Evolutionary conservation across 306 rosid genomes (phyloP).

Genomic region (Purshia tridentata): DNA sequence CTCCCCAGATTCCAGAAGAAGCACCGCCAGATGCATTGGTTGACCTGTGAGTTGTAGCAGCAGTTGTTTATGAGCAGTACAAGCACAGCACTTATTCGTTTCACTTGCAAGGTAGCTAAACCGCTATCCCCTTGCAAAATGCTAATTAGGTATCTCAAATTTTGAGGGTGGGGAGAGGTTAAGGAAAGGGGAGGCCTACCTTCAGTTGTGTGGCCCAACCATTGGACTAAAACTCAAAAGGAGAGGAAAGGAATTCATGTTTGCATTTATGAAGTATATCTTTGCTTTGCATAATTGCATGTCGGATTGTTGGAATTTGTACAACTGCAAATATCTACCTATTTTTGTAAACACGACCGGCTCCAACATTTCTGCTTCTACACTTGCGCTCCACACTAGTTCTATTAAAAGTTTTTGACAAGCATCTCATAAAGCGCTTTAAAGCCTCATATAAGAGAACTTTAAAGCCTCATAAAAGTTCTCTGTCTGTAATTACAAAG

Average conservation of each 20-base stretch:
- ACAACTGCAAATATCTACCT: no score
- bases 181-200: not conserved
- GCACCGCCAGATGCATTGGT: constrained; percentile 57
- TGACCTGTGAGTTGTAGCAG: not conserved
- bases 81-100: not conserved
- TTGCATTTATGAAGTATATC: no score
- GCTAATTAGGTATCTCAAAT: not conserved
- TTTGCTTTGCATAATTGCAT: no score
- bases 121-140: not conserved
- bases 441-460: no score
- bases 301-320: no score
- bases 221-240: no score
- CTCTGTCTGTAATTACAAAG: no score
- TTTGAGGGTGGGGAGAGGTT: not conserved
- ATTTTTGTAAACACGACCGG: no score
- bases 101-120: not conserved
- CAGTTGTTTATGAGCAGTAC: not conserved
- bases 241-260: no score
- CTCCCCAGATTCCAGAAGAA: constrained; percentile 61
- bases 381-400: not conserved
- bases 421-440: not conserved
- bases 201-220: not conserved
- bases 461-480: not conserved
- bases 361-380: not conserved
- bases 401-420: not conserved